These are phyloP conservation scores for Mortierella sp. DNA, from an alignment of 371 early-diverging fungal genomes.

Conservation along the genomic window DNA sequence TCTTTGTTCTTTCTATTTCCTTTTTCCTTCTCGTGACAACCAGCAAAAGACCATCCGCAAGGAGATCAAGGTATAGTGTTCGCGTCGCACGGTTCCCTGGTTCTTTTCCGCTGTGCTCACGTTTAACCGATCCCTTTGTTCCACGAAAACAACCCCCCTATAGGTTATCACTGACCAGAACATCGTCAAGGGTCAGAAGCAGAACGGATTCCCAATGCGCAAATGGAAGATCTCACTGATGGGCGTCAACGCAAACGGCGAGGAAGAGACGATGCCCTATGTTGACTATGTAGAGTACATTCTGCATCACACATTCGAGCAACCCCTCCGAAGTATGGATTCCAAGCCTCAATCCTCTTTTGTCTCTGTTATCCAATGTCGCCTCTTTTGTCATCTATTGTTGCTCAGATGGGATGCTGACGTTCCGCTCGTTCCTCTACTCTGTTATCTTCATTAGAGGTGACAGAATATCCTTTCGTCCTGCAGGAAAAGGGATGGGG, in stretches of 20 bases:
- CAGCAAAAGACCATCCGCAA: slow-evolving; percentile 35
- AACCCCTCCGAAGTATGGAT: slow-evolving; percentile 68
- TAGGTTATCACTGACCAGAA: slow-evolving; percentile 53
- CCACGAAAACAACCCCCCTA: not conserved
- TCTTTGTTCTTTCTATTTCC: not conserved
- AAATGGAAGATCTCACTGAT: slow-evolving; percentile 68
- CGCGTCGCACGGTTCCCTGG: not conserved
- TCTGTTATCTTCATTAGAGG: slow-evolving; percentile 56
- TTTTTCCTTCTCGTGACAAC: not conserved
- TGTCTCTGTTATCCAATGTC: not conserved
- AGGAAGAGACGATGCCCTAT: slow-evolving; percentile 61
- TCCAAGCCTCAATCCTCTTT: not conserved
- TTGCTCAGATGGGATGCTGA: not conserved
- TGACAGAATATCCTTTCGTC: slow-evolving; percentile 68
- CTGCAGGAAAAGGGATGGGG: slow-evolving; percentile 80
- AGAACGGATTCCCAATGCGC: slow-evolving; percentile 64
- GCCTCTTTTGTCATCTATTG: not conserved
- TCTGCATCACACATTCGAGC: slow-evolving; percentile 77
- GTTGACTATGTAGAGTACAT: slow-evolving; percentile 79
- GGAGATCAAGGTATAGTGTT: slow-evolving; percentile 48
- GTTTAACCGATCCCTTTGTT: not conserved
- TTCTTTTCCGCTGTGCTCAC: not conserved
- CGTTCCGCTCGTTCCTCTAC: not conserved
- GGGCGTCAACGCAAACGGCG: slow-evolving; percentile 62
- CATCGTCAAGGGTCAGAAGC: slow-evolving; percentile 55